Evolutionary conservation across 169 alveolate genomes (phyloP).

Genomic region (Plasmodium relictum): DNA sequence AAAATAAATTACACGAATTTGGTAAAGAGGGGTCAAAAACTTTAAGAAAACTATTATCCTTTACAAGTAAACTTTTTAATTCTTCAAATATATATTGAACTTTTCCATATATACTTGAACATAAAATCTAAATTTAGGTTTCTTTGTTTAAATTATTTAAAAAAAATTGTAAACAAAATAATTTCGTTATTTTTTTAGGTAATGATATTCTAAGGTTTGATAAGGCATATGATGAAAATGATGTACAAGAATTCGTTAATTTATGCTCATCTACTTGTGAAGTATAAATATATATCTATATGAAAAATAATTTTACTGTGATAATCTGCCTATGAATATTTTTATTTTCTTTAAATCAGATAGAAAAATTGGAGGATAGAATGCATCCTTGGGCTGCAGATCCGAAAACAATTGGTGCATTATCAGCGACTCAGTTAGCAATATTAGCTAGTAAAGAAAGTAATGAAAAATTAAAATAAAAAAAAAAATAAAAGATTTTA

Average conservation of each 20-base stretch:
- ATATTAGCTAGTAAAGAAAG: constrained; percentile 90
- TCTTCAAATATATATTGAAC: not conserved
- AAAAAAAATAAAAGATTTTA: not conserved
- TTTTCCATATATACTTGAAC: constrained; percentile 5
- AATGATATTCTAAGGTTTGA: constrained; percentile 90
- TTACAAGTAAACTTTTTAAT: constrained; percentile 53
- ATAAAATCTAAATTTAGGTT: not conserved
- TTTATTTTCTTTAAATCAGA: constrained; percentile 72
- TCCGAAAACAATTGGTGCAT: constrained; percentile 96
- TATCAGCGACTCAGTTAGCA: constrained; percentile 96
- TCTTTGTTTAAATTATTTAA: not conserved
- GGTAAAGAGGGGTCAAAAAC: constrained; percentile 75
- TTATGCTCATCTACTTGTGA: constrained; percentile 86
- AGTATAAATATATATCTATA: constrained; percentile 37
- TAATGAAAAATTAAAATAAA: constrained; percentile 6
- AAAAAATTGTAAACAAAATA: constrained; percentile 9
- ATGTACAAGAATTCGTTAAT: constrained; percentile 86
- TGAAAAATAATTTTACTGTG: not conserved
- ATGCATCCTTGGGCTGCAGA: constrained; percentile 97
- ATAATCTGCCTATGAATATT: no score
- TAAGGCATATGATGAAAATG: constrained; percentile 89
- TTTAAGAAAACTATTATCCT: constrained; percentile 71
- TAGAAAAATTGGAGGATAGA: constrained; percentile 89
- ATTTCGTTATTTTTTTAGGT: constrained; percentile 48
- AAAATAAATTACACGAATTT: constrained; percentile 64